These are phyloP conservation scores for Leccinum boreale DNA, from an alignment of 768 basidiomycete species.

Conservation along the genomic window DNA sequence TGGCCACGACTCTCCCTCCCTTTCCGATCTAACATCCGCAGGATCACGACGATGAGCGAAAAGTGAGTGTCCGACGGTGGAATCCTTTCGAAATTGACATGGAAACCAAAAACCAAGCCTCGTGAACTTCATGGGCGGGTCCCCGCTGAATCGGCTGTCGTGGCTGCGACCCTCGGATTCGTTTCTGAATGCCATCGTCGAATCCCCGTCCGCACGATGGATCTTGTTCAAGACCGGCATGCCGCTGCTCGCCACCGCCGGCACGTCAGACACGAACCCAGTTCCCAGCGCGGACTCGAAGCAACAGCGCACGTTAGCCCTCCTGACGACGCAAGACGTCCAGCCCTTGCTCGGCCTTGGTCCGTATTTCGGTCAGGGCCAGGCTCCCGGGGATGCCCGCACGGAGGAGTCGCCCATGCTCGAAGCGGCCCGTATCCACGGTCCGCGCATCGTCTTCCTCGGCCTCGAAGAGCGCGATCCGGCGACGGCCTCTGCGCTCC, in stretches of 20 bases:
- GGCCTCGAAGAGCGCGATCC: conserved; percentile 65
- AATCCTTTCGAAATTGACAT: not conserved
- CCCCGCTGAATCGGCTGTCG: conserved; percentile 75
- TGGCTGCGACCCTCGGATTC: conserved; percentile 74
- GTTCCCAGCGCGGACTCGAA: not conserved
- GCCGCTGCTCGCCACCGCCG: conserved; percentile 51
- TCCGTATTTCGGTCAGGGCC: conserved; percentile 71
- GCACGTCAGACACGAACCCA: conserved; percentile 20
- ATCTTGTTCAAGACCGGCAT: conserved; percentile 72
- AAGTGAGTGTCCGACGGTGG: conserved; percentile 21
- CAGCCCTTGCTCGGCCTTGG: conserved; percentile 59
- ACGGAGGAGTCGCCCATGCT: conserved; percentile 31
- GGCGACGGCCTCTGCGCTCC: conserved; percentile 46
- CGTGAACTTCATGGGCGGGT: conserved; percentile 53
- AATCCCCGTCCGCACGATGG: conserved; percentile 65
- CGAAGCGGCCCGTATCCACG: conserved; percentile 59
- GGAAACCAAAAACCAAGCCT: conserved; percentile 29
- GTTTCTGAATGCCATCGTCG: conserved; percentile 72
- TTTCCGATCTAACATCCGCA: conserved; percentile 1
- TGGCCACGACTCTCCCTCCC: not conserved
- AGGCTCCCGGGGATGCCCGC: conserved; percentile 37
- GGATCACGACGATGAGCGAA: conserved; percentile 27
- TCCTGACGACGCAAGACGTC: conserved; percentile 61
- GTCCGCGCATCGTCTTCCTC: conserved; percentile 69
- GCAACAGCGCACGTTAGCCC: conserved; percentile 39